Base-by-base conservation (phyloP, 305 asterid species). In the Fraxinus ornus region DNA sequence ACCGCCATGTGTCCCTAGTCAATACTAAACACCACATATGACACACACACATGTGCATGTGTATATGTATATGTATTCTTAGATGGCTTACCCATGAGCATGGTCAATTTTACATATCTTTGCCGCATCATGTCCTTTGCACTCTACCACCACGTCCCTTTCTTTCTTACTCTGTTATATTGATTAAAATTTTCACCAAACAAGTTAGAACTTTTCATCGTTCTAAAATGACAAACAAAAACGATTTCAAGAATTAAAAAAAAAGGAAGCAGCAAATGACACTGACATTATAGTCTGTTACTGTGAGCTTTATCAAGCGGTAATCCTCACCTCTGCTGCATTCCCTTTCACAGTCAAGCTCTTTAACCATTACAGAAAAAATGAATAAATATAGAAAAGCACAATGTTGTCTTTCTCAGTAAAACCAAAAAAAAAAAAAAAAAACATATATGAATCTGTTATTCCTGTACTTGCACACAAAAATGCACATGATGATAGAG, bases 81-180 rank as follows among this genome's bases (percentile, higher is more conserved):
- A 30, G 44, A 82, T n/a, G 81, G 83, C 87, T 85, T 89, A 97
- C 98, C 98, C 99, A 70, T 97, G 99, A 87, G 98, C 99, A 86
- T 94, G 97, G 37, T 97, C 94, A 24, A 92, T 85, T 83, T 87
- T 92, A 33, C 88, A 76, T 66, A 97, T 91, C 89, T 94, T 90
- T 81, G 99, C 98, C 30, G 98, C 98, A 90, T 97, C 99, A 81
- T 94, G 99, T 75, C 99, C 99, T 92, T 91, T 91, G 90, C 98
- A 94, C 75, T 97, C 98, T 84, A 96, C 98, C 81, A 96, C 90
- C 2, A 94, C 80, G 60, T 89, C 92, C 85, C 86, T 89, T 84
- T 94, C 97, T 85, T 81, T 90, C 88, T 87, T 91, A 75, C 88
- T 91, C 98, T 96, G 90, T 33, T 5, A 75, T 62, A 83, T 78